These are phyloP conservation scores for Golubevia pallescens DNA, from an alignment of 1,284 basidiomycete species.

Conservation along the genomic window DNA sequence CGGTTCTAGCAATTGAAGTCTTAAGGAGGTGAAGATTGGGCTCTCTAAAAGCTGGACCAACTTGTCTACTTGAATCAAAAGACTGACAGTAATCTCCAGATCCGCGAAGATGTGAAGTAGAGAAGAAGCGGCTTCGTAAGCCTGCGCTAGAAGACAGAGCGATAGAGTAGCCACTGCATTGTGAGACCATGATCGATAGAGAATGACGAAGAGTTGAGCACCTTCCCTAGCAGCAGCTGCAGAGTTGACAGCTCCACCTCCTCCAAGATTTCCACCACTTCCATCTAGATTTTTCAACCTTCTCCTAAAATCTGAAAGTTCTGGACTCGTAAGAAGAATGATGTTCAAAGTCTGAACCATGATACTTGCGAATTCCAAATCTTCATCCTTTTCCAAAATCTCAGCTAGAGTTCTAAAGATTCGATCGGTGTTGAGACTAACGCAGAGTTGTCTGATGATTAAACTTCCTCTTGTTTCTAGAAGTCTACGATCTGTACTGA, in stretches of 20 bases:
- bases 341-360: slow-evolving; percentile 97
- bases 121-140: slow-evolving; percentile 98
- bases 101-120: slow-evolving; percentile 98
- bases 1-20: slow-evolving; percentile 93
- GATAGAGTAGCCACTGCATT: slow-evolving; percentile 96
- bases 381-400: slow-evolving; percentile 97
- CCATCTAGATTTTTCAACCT: slow-evolving; percentile 88
- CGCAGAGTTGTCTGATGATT: slow-evolving; percentile 92
- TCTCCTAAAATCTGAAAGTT: slow-evolving; percentile 89
- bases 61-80: slow-evolving; percentile 97
- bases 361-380: slow-evolving; percentile 93
- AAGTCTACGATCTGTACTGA: slow-evolving; percentile 89
- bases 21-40: slow-evolving; percentile 97
- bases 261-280: neutral
- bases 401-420: slow-evolving; percentile 96
- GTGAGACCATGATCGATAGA: slow-evolving; percentile 98
- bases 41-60: slow-evolving; percentile 97
- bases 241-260: neutral
- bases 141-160: slow-evolving; percentile 92
- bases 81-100: slow-evolving; percentile 89
- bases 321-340: slow-evolving; percentile 94
- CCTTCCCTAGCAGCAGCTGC: slow-evolving; percentile 71
- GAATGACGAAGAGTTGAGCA: slow-evolving; percentile 84
- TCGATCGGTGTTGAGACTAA: slow-evolving; percentile 91
- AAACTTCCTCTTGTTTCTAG: slow-evolving; percentile 91